These are phyloP conservation scores for Zea mays DNA, from an alignment of 176 grass and related monocot genomes.

Conservation along the genomic window DNA sequence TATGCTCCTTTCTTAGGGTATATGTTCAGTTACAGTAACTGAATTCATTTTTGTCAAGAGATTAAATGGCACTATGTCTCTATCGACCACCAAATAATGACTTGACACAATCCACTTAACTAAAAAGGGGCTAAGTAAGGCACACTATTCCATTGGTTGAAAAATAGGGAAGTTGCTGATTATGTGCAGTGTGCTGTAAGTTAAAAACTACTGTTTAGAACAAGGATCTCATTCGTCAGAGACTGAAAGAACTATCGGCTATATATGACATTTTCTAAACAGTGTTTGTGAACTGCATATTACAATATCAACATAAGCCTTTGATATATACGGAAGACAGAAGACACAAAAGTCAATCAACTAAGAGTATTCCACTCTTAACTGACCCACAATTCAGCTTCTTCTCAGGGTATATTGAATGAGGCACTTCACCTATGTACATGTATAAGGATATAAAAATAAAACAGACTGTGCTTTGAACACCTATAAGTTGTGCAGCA, in stretches of 20 bases:
- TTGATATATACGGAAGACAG: background rate
- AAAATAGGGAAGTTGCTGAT: background rate
- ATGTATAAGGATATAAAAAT: background rate
- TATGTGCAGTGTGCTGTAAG: background rate
- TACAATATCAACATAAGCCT: background rate
- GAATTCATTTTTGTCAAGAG: background rate
- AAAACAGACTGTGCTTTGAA: background rate
- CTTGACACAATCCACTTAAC: background rate
- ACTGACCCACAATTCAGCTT: background rate
- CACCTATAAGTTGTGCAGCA: background rate
- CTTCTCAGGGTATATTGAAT: background rate
- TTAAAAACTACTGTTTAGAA: background rate
- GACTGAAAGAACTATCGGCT: background rate
- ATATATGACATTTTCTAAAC: background rate
- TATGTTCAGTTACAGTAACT: background rate
- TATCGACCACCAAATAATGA: background rate
- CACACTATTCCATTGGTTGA: background rate
- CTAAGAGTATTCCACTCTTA: constrained; percentile 4
- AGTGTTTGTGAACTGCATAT: background rate
- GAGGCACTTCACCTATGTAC: background rate
- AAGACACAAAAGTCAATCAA: background rate
- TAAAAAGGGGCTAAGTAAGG: background rate
- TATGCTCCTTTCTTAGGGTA: background rate
- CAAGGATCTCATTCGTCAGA: background rate
- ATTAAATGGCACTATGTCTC: background rate